Conservation (phyloP, 305 asterid genomes). For the Rubia balearica region DNA sequence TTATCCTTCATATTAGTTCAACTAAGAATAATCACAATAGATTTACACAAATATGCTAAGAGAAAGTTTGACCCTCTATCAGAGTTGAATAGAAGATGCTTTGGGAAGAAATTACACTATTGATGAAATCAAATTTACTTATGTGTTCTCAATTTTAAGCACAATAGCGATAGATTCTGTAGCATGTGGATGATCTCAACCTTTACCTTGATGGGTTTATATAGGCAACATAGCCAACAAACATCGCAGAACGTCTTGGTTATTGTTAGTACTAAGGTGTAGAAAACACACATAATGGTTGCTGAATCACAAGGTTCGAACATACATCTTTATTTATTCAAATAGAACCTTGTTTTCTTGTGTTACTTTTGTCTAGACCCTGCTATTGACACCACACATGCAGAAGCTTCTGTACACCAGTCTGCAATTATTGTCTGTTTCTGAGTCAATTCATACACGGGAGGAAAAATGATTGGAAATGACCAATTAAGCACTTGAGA, state of each 20-base stretch:
- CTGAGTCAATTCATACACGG: neutral
- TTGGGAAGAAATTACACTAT: neutral
- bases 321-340: neutral
- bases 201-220: neutral
- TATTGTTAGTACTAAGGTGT: neutral
- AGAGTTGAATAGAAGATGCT: neutral
- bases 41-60: neutral
- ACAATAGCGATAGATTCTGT: neutral
- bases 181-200: neutral
- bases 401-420: no score
- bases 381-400: no score
- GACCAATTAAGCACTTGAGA: neutral
- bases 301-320: neutral
- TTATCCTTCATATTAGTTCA: conserved; percentile 4
- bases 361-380: neutral
- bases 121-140: neutral
- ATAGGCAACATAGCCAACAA: neutral
- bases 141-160: neutral
- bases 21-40: neutral
- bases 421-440: neutral
- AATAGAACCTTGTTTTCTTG: neutral
- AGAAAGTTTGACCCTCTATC: neutral
- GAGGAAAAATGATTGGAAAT: neutral
- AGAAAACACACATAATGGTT: neutral
- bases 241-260: neutral